Evolutionary conservation across 495 filamentous ascomycete genomes (phyloP).

Genomic region (Penicillium simplicissimum): DNA sequence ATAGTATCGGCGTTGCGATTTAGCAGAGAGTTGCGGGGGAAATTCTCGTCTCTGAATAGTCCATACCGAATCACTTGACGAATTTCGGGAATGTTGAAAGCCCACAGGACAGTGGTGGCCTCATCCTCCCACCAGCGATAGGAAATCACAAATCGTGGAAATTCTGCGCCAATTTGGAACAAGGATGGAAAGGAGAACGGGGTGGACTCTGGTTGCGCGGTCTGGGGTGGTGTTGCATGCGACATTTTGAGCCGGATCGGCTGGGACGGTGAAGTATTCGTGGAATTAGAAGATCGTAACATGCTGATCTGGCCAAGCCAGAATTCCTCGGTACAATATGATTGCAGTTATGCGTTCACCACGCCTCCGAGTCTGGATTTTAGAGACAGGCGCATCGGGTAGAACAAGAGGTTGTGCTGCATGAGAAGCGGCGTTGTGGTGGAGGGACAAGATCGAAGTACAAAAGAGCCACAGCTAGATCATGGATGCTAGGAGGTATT

Average conservation of each 20-base stretch:
- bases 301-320: conserved; percentile 15
- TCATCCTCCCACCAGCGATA: conserved; percentile 51
- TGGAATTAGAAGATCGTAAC: not conserved
- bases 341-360: conserved; percentile 26
- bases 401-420: conserved; percentile 10
- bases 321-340: conserved; percentile 13
- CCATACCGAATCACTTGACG: conserved; percentile 42
- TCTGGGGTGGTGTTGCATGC: not conserved
- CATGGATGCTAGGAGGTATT: not conserved
- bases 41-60: conserved; percentile 37
- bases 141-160: conserved; percentile 31
- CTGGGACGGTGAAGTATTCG: not conserved
- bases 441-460: not conserved
- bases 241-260: conserved; percentile 12
- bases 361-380: conserved; percentile 4
- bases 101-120: conserved; percentile 42
- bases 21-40: conserved; percentile 37
- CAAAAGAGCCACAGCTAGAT: not conserved
- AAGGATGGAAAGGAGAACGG: conserved; percentile 38
- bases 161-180: conserved; percentile 34
- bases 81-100: conserved; percentile 43
- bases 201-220: conserved; percentile 11
- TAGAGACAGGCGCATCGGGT: conserved; percentile 17
- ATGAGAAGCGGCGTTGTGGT: conserved; percentile 20
- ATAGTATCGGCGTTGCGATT: conserved; percentile 35